phyloP scores from a whole-genome alignment of 345 rosid genomes.

The Ceriops decandra region DNA sequence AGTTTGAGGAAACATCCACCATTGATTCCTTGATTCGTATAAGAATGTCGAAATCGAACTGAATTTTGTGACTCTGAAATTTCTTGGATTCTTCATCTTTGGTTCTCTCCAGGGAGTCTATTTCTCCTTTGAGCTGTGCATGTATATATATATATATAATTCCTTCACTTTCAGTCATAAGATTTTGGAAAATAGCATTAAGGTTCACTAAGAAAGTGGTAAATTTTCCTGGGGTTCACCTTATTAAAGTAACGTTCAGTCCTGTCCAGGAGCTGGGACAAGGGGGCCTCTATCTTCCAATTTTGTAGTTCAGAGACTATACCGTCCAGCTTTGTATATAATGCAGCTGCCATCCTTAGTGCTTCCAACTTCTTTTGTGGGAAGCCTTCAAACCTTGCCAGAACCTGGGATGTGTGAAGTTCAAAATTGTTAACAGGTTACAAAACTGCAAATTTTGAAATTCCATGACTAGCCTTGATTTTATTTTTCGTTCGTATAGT shows the following conservation, averaged over 20 bases:
- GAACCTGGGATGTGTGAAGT: constrained; percentile 44
- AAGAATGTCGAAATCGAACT: constrained; percentile 66
- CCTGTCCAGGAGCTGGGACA: constrained; percentile 67
- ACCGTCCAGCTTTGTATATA: constrained; percentile 50
- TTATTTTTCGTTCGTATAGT: too few relatives aligned
- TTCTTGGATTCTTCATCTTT: constrained; percentile 85
- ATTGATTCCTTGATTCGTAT: constrained; percentile 66
- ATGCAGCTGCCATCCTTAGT: constrained; percentile 62
- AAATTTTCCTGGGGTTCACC: constrained; percentile 29
- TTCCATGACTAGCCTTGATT: too few relatives aligned
- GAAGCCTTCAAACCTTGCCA: constrained; percentile 82
- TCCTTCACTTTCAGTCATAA: neutral
- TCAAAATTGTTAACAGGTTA: neutral
- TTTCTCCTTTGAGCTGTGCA: constrained; percentile 66
- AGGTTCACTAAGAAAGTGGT: neutral
- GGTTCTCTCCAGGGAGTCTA: constrained; percentile 65
- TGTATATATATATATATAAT: too few relatives aligned
- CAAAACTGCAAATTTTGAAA: too few relatives aligned
- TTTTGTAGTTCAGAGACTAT: constrained; percentile 53
- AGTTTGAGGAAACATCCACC: constrained; percentile 84
- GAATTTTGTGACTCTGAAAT: constrained; percentile 60
- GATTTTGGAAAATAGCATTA: neutral
- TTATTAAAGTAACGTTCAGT: constrained; percentile 72
- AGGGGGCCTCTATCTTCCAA: constrained; percentile 64
- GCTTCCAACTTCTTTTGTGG: constrained; percentile 89